Base-by-base conservation (phyloP, 1,139 yeast species). In the Wickerhamomyces sp. region DNA sequence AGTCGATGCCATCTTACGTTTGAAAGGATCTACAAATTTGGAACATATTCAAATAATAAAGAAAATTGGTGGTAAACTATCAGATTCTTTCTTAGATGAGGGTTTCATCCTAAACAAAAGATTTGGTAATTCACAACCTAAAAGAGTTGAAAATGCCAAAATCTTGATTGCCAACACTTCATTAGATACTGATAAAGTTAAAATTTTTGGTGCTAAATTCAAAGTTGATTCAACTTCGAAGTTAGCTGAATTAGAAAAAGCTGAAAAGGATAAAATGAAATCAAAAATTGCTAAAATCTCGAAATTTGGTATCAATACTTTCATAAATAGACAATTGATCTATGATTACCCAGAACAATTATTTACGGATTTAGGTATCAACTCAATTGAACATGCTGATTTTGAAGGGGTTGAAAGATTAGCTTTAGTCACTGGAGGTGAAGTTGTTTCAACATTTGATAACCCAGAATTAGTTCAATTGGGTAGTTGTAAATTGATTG, bases 261-360 rank as follows among this genome's bases (percentile, higher is more conserved):
- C 99, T 11, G 99, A 94, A 71, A 86, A 84, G 68, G 83, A 81
- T 47, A 93, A 91, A 71, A 93, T 93, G 99, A 87, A 81, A 68
- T 73, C 68, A 46, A 94, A 93, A 69, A 91, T 93, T 51, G 93
- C 84, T 47, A 90, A 89, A 66, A 93, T 93, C 64, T 76, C 81
- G 58, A 83, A 86, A 60, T 81, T 78, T 57, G 89, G 93, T 50
- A 84, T 89, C 63, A 88, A 88, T 66, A 84, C 93, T 59, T 93
- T 93, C 66, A 91, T 93, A 57, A 93, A 93, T 71, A 81, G 99
- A 63, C 99, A 93, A 68, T 79, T 94, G 61, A 93, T 93, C 61
- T 94, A 93, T 69, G 97, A 93, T 70, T 94, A 93, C 77, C 99
- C 99, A 31, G 99, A 93, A 69, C 97, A 89, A 67, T 74, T 93